These are phyloP conservation scores for Telfairia occidentalis DNA, from an alignment of 331 rosid species.

Conservation along the genomic window DNA sequence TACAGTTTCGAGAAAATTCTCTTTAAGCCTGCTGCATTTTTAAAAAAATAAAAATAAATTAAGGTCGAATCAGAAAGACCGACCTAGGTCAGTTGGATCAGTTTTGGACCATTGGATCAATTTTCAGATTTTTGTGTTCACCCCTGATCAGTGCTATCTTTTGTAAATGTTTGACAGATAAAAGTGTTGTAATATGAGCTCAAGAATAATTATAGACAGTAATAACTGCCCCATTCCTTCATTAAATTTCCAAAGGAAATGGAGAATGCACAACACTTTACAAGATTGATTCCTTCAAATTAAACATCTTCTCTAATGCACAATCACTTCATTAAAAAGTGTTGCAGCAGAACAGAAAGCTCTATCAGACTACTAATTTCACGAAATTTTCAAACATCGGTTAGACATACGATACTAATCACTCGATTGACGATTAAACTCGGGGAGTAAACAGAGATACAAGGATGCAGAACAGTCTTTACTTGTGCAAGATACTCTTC, in stretches of 20 bases:
- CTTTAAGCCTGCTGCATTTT: too few species aligned
- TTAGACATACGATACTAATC: background rate
- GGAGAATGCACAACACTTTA: background rate
- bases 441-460: background rate
- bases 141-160: too few species aligned
- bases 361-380: background rate
- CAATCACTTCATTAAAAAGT: background rate
- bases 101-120: too few species aligned
- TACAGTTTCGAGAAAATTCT: too few species aligned
- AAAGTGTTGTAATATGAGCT: background rate
- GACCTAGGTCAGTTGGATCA: too few species aligned
- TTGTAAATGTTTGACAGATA: too few species aligned
- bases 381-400: background rate
- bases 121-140: too few species aligned
- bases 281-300: background rate
- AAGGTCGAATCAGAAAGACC: too few species aligned
- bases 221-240: background rate
- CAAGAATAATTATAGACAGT: background rate
- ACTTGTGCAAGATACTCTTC: constrained; percentile 84
- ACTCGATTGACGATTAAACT: background rate
- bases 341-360: background rate
- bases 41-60: too few species aligned
- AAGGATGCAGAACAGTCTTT: constrained; percentile 5
- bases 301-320: background rate
- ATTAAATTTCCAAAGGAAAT: background rate